Evolutionary conservation across 1,284 basidiomycete species (phyloP), one percentile per base, ranked within the genome.

Genomic region (Coniophora puteana): DNA sequence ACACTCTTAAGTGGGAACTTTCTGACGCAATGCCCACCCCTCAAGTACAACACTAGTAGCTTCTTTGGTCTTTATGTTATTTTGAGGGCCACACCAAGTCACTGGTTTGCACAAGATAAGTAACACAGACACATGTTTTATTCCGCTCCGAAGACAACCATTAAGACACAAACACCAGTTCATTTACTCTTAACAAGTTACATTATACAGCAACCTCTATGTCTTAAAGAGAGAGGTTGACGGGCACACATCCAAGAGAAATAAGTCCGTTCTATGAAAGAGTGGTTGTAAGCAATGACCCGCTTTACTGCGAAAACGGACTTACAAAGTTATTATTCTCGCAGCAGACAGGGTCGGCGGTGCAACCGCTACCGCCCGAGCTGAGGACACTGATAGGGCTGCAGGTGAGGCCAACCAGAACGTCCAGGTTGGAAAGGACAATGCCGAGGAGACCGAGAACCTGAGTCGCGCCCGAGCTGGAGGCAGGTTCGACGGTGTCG

Each of bases 311-410:
- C 17, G 14, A 20, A 5, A 8, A 20, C n/a, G n/a, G n/a, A 8
- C 21, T 35, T 35, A 35, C 33, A 14, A 20, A 35, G 33, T 5
- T 35, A 20, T 35, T 35, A 21, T 35, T 35, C 18, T 35, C 33
- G 33, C 33, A 35, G 21, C 33, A 35, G 33, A 35, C 33, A 10
- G 33, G 33, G 8, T 35, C 33, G 21, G 33, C 33, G 17, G 8
- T 35, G 33, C 33, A 35, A n/a, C n/a, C n/a, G 7, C 17, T 13
- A 35, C 33, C 21, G 21, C 10, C 33, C 5, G 23, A 7, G 14
- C 33, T 21, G 14, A 35, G 13, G 17, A 35, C 21, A 14, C 17
- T 20, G 18, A 35, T 18, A 13, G 33, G 33, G 7, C 17, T 20
- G 33, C 33, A 35, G 21, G 33, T 35, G 14, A 35, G 16, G 20